Percentiles rank a stretch among this genome's conserved stretches.
Evolutionary conservation across 2,329 filamentous ascomycete genomes (phyloP).

Genomic region (Akanthomyces dipterigenus): DNA sequence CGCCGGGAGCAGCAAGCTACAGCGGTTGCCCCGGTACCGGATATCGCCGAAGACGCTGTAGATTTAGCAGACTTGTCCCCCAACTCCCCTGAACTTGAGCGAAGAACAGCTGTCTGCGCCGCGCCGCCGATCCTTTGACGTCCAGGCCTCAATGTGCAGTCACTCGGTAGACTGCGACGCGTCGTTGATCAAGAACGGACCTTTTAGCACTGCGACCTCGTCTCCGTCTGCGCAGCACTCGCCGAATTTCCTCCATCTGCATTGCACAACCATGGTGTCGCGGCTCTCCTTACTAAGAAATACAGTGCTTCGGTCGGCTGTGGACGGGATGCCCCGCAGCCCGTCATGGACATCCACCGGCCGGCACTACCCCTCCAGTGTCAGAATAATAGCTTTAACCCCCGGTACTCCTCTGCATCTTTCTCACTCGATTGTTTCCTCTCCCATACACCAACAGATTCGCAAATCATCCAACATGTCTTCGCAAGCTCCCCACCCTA

Average conservation of each 20-base stretch:
- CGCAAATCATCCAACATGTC: conserved; percentile 44
- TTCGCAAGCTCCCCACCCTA: conserved; percentile 54
- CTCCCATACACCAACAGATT: conserved; percentile 15
- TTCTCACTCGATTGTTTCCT: conserved; percentile 14
- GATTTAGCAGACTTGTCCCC: background rate
- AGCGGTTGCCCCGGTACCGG: conserved; percentile 11
- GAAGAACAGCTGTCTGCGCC: background rate
- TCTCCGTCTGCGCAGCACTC: background rate
- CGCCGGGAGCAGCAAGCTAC: background rate
- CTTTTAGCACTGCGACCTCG: background rate
- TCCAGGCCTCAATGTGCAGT: background rate
- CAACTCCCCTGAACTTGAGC: background rate
- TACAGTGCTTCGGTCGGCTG: conserved; percentile 8
- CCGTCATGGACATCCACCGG: conserved; percentile 4
- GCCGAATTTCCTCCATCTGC: background rate
- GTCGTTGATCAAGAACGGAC: background rate
- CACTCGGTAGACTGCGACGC: background rate
- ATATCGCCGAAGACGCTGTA: background rate
- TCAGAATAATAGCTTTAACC: conserved; percentile 11
- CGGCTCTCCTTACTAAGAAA: conserved; percentile 7
- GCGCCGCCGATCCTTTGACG: background rate
- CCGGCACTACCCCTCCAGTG: conserved; percentile 11
- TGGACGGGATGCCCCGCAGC: conserved; percentile 11
- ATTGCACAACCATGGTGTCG: background rate
- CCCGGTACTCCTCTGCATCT: conserved; percentile 12